A percentile compares a stretch with the other conserved stretches of the same genome.
These are phyloP conservation scores for Ligustrum vulgare DNA, from an alignment of 257 asterid species.

Conservation along the genomic window DNA sequence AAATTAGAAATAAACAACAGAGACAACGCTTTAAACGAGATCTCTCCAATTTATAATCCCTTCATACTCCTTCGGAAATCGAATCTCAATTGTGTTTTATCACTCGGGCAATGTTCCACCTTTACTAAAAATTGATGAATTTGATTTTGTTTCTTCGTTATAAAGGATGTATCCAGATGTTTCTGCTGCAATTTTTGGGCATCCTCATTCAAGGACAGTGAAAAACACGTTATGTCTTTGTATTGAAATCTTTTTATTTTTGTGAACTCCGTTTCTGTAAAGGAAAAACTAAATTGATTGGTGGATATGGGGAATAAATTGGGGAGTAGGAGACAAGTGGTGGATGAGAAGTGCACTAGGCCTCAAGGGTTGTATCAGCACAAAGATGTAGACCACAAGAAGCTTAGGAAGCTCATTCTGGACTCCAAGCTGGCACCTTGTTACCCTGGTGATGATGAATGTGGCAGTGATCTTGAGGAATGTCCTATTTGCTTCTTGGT, in stretches of 20 bases:
- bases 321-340: constrained; percentile 95
- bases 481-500: constrained; percentile 99
- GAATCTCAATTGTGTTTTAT: not conserved
- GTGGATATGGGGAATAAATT: constrained; percentile 84
- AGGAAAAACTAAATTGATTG: constrained; percentile 12
- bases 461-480: constrained; percentile 78
- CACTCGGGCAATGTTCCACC: constrained; percentile 18
- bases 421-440: constrained; percentile 98
- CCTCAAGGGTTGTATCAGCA: constrained; percentile 99
- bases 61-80: too few relatives aligned
- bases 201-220: constrained; percentile 19
- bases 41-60: constrained; percentile 29
- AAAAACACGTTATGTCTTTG: constrained; percentile 9
- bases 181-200: constrained; percentile 19
- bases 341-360: constrained; percentile 98
- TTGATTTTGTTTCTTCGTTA: constrained; percentile 16
- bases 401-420: constrained; percentile 89
- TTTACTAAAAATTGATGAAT: constrained; percentile 11
- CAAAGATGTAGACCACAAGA: constrained; percentile 95
- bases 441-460: constrained; percentile 96
- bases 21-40: constrained; percentile 38
- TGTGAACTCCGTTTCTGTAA: constrained; percentile 21
- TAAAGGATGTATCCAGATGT: constrained; percentile 12
- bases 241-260: constrained; percentile 24
- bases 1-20: constrained; percentile 41